These are phyloP conservation scores for Albugo candida DNA, from an alignment of 352 stramenopile genomes.

Conservation along the genomic window DNA sequence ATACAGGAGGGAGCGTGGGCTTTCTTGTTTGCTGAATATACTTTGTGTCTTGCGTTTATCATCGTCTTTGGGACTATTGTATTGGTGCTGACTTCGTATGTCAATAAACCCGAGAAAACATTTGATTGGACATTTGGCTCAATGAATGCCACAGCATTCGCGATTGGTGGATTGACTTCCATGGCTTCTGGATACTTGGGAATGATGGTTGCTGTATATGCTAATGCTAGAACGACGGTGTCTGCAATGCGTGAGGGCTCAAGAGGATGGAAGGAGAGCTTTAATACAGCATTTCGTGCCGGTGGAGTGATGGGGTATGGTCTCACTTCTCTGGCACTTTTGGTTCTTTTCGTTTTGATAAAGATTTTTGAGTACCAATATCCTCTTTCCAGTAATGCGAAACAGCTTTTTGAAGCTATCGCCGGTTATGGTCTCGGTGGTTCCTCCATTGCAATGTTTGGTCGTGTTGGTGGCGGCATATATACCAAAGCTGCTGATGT, in stretches of 20 bases:
- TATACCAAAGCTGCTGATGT: conserved; percentile 99
- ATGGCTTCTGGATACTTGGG: conserved; percentile 96
- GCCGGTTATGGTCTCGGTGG: conserved; percentile 96
- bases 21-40: conserved; percentile 97
- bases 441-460: conserved; percentile 98
- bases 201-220: conserved; percentile 99
- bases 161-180: conserved; percentile 95
- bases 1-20: conserved; percentile 96
- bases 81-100: conserved; percentile 83
- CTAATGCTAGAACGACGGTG: conserved; percentile 96
- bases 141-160: conserved; percentile 91
- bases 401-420: conserved; percentile 90
- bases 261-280: conserved; percentile 86
- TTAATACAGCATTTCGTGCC: conserved; percentile 96
- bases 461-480: conserved; percentile 97
- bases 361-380: conserved; percentile 87
- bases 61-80: conserved; percentile 73
- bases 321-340: conserved; percentile 90
- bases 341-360: conserved; percentile 95
- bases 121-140: conserved; percentile 82
- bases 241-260: conserved; percentile 88
- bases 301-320: conserved; percentile 99
- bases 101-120: conserved; percentile 45
- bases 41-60: conserved; percentile 94
- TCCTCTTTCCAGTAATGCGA: conserved; percentile 55